Conservation (phyloP, 2,329 filamentous ascomycete species). For the Drechslerella stenobrocha region DNA sequence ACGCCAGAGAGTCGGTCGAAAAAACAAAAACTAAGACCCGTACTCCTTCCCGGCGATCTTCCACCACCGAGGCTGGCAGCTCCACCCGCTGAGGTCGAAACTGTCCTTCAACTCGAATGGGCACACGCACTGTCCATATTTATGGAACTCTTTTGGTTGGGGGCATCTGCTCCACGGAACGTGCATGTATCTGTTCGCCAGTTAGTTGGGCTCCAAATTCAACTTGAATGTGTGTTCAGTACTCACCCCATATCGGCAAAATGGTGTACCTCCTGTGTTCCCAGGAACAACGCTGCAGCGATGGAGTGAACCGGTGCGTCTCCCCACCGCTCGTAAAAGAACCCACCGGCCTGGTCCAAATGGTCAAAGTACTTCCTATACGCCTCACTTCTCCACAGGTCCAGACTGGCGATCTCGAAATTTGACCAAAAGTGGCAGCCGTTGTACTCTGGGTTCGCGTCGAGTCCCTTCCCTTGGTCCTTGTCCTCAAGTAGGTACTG, state of each 20-base stretch:
- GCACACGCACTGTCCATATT: constrained; percentile 51
- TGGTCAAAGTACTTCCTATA: constrained; percentile 51
- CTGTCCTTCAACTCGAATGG: constrained; percentile 51
- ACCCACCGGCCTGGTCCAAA: constrained; percentile 51
- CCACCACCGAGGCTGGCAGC: constrained; percentile 52
- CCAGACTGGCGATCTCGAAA: constrained; percentile 52
- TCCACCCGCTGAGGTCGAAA: constrained; percentile 51
- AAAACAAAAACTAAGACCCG: constrained; percentile 23
- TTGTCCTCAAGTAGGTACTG: constrained; percentile 51
- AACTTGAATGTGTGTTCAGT: constrained; percentile 3
- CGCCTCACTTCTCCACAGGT: constrained; percentile 51
- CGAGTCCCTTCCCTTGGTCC: constrained; percentile 41
- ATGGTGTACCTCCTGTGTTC: constrained; percentile 51
- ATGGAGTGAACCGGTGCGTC: constrained; percentile 53
- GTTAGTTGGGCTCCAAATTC: background rate
- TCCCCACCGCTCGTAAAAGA: constrained; percentile 53
- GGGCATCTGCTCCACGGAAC: constrained; percentile 50
- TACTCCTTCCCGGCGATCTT: constrained; percentile 51
- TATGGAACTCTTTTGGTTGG: constrained; percentile 50
- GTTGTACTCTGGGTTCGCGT: constrained; percentile 50
- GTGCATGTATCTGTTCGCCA: constrained; percentile 40
- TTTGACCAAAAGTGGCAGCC: constrained; percentile 53
- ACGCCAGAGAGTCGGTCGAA: too few species aligned
- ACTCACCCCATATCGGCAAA: constrained; percentile 52
- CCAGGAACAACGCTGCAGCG: constrained; percentile 51